Base-by-base conservation (phyloP, 495 filamentous ascomycete genomes). In the Aspergillus heteromorphus region DNA sequence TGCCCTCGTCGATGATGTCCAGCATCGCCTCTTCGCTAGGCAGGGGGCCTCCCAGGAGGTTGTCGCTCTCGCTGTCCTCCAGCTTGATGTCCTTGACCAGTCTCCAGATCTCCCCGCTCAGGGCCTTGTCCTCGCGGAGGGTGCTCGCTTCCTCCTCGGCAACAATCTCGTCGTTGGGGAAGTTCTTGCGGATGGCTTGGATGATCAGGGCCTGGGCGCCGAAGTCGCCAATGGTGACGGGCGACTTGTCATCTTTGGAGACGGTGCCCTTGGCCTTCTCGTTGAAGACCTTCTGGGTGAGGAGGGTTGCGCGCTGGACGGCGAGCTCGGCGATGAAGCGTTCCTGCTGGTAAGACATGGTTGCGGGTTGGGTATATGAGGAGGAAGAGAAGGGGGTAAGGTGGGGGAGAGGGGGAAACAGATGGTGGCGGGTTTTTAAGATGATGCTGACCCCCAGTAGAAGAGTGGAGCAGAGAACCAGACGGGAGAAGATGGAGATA, bases 151-250 rank as follows among this genome's bases (percentile, higher is more conserved):
- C 95, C 73, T 99, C 93, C 73, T 99, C 93, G 53, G 87, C 93
- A 27, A 97, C 90, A 53, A 97, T 87, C 71, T 90, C 85, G 65
- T 98, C 93, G 13, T 82, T 64, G 36, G 93, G 93, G 77, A 98
- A 97, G 68, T 88, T 88, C 69, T 86, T 80, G 72, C 85, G 83
- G 55, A 98, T 83, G 45, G 93, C 91, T 53, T 84, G 79, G 61
- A 97, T 96, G 65, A 97, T 95, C 57, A 97, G 79, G 34, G 95
- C 95, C 74, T 98, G 93, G 51, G 95, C 93, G 61, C 95, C 95
- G 65, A 95, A 97, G 74, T 98, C 93, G 66, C 91, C 93, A 58
- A 97, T 91, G 27, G 93, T 98, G 59, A 98, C 93, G 56, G 95
- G 93, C 20, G 95, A 97, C 59, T 85, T 86, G 75, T 98, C 95